Evolutionary conservation across 2,329 filamentous ascomycete genomes (phyloP).

Genomic region (Cercospora citrullina): DNA sequence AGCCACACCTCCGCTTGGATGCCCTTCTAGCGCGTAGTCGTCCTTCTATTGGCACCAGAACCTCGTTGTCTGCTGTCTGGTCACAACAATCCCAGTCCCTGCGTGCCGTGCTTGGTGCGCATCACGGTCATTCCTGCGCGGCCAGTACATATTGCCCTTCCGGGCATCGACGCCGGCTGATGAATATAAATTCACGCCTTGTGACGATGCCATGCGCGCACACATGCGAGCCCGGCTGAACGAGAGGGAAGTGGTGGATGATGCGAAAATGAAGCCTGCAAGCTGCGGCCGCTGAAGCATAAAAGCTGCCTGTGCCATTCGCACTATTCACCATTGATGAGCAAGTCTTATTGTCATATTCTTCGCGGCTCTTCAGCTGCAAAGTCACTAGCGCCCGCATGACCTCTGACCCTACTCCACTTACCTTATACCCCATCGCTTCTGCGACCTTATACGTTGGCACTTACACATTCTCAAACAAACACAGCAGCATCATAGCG

Average conservation of each 20-base stretch:
- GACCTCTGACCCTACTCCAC: constrained; percentile 4
- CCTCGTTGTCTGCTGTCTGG: constrained; percentile 13
- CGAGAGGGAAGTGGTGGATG: neutral
- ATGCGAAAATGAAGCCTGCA: neutral
- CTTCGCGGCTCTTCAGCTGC: constrained; percentile 1
- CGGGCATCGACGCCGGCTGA: constrained; percentile 24
- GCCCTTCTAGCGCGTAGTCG: constrained; percentile 11
- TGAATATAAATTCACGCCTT: constrained; percentile 22
- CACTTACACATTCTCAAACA: constrained; percentile 4
- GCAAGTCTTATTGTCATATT: constrained; percentile 16
- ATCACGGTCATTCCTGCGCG: constrained; percentile 19
- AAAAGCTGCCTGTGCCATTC: constrained; percentile 18
- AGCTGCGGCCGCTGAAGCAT: constrained; percentile 8
- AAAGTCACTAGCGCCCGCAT: constrained; percentile 9
- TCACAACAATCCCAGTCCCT: constrained; percentile 16
- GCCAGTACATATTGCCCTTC: constrained; percentile 11
- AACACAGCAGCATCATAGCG: neutral
- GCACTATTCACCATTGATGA: constrained; percentile 11
- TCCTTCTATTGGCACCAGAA: constrained; percentile 21
- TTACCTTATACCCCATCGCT: constrained; percentile 8
- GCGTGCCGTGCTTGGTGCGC: constrained; percentile 17
- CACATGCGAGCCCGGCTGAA: constrained; percentile 13
- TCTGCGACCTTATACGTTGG: constrained; percentile 4
- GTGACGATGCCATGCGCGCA: constrained; percentile 29
- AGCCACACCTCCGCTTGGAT: constrained; percentile 13